Evolutionary conservation across 768 basidiomycete genomes (phyloP).

Genomic region (Kwoniella bestiolae): DNA sequence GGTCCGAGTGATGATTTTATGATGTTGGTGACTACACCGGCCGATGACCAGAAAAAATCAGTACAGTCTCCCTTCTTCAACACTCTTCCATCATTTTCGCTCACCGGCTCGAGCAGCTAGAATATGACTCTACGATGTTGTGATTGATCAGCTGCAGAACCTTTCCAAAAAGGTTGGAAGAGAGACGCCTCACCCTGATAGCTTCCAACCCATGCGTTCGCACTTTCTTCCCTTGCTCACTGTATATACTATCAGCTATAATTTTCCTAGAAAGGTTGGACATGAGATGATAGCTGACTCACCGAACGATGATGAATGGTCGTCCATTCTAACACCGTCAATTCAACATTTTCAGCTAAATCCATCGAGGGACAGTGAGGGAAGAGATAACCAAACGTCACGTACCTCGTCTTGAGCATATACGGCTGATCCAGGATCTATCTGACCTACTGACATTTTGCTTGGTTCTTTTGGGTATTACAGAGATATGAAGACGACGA

Average conservation of each 20-base stretch:
- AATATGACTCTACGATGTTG: slow-evolving; percentile 67
- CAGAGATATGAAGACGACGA: not conserved
- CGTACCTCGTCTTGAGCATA: slow-evolving; percentile 59
- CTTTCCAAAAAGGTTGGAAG: not conserved
- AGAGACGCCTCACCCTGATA: slow-evolving; percentile 83
- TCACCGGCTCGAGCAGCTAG: slow-evolving; percentile 73
- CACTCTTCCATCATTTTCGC: not conserved
- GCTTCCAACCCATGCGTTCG: slow-evolving; percentile 90
- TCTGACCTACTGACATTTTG: slow-evolving; percentile 52
- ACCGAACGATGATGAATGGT: slow-evolving; percentile 90
- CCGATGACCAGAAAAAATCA: slow-evolving; percentile 47
- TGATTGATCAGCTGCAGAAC: not conserved
- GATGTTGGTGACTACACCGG: slow-evolving; percentile 78
- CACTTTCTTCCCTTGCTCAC: slow-evolving; percentile 91
- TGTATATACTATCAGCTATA: slow-evolving; percentile 27
- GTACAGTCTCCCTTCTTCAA: not conserved
- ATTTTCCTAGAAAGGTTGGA: not conserved
- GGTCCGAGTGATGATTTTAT: slow-evolving; percentile 93
- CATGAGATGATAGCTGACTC: not conserved
- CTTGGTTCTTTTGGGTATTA: not conserved
- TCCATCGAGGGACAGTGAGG: not conserved
- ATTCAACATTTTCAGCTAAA: slow-evolving; percentile 3
- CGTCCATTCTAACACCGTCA: slow-evolving; percentile 72
- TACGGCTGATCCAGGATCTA: slow-evolving; percentile 58
- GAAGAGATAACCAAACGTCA: not conserved